Evolutionary conservation across 208 protist genomes (phyloP).

Genomic region (Jaenimonas drosophilae): DNA sequence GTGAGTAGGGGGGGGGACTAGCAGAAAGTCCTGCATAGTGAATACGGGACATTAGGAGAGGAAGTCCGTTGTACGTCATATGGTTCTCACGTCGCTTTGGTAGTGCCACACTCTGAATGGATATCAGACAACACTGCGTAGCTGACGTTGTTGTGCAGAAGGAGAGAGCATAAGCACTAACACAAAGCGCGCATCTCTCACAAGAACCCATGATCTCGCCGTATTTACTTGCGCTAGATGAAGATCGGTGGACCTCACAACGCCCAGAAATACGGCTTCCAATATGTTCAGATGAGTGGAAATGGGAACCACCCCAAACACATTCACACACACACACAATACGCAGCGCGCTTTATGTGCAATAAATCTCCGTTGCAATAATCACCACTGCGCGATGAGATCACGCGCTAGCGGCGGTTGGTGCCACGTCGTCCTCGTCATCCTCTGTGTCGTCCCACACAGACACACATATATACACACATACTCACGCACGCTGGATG

Average conservation of each 20-base stretch:
- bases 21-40: no score
- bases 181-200: neutral
- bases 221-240: neutral
- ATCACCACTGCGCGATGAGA: constrained; percentile 1
- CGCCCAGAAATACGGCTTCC: neutral
- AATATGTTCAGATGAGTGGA: neutral
- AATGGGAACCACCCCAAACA: neutral
- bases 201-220: neutral
- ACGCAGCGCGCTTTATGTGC: neutral
- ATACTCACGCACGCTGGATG: no score
- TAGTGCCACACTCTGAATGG: constrained; percentile 9
- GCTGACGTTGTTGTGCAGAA: constrained; percentile 4
- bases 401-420: neutral
- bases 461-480: no score
- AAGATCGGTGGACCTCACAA: neutral
- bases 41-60: no score
- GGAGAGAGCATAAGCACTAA: no score
- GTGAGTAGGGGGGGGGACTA: no score
- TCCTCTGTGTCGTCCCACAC: no score
- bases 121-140: constrained; percentile 14
- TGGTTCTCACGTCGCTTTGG: constrained; percentile 3
- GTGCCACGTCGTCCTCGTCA: neutral
- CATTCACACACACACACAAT: no score
- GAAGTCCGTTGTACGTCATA: no score
- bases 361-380: constrained; percentile 4